A percentile compares a stretch with the other conserved stretches of the same genome.
Evolutionary conservation across 176 grass and related monocot genomes (phyloP).

Genomic region (Musa acuminata): DNA sequence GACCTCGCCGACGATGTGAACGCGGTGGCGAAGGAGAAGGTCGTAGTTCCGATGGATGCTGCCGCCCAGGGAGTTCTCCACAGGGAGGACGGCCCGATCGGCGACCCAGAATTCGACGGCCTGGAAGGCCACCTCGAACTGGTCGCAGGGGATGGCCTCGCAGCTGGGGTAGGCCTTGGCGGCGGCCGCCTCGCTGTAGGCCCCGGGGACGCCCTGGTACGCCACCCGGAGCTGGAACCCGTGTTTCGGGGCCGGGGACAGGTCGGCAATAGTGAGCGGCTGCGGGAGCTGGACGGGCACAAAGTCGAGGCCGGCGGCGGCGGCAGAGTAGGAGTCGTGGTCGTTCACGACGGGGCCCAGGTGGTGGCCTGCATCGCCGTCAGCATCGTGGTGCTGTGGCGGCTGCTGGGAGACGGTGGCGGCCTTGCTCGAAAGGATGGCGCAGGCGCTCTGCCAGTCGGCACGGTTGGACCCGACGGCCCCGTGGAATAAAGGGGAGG

Average conservation of each 20-base stretch:
- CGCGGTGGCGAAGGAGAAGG: conserved; percentile 18
- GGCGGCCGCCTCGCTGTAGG: conserved; percentile 20
- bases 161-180: conserved; percentile 14
- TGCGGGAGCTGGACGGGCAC: neutral
- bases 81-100: conserved; percentile 16
- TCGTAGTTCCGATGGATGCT: conserved; percentile 22
- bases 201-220: conserved; percentile 16
- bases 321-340: neutral
- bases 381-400: neutral
- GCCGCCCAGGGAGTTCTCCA: conserved; percentile 17
- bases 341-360: conserved; percentile 29
- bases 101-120: conserved; percentile 12
- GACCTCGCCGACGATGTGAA: conserved; percentile 15
- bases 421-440: conserved; percentile 81
- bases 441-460: conserved; percentile 84
- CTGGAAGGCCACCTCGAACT: conserved; percentile 19
- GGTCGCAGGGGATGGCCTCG: conserved; percentile 20
- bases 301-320: neutral
- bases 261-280: conserved; percentile 14
- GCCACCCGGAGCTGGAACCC: conserved; percentile 16
- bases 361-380: conserved; percentile 14
- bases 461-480: conserved; percentile 25
- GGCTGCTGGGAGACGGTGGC: conserved; percentile 22
- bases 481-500: conserved; percentile 44
- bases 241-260: conserved; percentile 1